phyloP scores from a whole-genome alignment of 306 rosid species.

The Cyclanthera cordifolia region DNA sequence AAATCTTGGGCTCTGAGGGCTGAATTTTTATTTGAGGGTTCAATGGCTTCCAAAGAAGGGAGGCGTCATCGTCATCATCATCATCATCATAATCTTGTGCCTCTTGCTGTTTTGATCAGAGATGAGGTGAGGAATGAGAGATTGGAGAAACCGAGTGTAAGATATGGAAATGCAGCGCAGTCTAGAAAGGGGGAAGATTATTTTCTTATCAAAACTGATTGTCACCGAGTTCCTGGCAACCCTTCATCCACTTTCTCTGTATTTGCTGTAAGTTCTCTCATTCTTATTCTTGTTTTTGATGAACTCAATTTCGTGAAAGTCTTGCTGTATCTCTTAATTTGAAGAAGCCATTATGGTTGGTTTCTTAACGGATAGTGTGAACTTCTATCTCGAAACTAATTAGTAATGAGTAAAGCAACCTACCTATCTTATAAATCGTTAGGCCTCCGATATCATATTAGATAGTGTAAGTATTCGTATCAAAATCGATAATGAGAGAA shows the following conservation, averaged over 20 bases:
- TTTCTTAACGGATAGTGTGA: no score
- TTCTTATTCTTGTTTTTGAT: constrained; percentile 9
- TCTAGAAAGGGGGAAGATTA: constrained; percentile 92
- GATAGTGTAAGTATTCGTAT: no score
- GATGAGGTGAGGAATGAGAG: constrained; percentile 80
- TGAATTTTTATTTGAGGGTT: constrained; percentile 12
- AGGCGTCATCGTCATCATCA: constrained; percentile 55
- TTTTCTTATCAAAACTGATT: constrained; percentile 66
- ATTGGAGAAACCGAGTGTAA: constrained; percentile 81
- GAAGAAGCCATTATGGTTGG: no score
- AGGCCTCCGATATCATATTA: no score
- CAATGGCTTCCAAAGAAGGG: constrained; percentile 35
- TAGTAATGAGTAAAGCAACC: no score
- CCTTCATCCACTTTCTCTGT: constrained; percentile 67
- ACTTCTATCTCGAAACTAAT: no score
- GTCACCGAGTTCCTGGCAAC: constrained; percentile 69
- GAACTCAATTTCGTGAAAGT: background rate
- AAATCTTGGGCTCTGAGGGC: constrained; percentile 13
- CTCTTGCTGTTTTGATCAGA: constrained; percentile 82
- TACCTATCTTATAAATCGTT: no score
- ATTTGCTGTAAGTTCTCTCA: constrained; percentile 51
- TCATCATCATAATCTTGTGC: constrained; percentile 60
- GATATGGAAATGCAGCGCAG: constrained; percentile 75
- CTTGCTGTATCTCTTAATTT: background rate
- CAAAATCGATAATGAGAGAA: no score